Evolutionary conservation across 1,139 yeast species (phyloP).

Genomic region (Protomyces macrosporus): DNA sequence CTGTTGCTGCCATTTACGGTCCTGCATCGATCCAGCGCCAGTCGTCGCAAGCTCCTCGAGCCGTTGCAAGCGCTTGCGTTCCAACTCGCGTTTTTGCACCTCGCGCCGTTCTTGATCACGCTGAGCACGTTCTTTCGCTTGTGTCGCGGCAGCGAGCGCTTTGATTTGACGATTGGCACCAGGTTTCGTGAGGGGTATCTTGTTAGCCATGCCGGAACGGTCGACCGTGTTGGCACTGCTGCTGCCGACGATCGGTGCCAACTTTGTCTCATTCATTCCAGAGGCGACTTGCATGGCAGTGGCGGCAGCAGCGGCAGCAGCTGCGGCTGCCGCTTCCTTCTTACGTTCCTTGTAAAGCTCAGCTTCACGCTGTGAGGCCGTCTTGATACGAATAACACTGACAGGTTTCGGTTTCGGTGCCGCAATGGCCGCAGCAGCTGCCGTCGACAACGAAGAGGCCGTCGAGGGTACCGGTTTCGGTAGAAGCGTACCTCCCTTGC

Average conservation of each 20-base stretch:
- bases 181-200: not conserved
- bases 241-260: not conserved
- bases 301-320: not conserved
- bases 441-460: not conserved
- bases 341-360: constrained; percentile 23
- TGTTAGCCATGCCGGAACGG: too few relatives aligned
- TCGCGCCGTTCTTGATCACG: constrained; percentile 23
- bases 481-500: not conserved
- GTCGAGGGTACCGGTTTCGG: not conserved
- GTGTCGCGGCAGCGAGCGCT: constrained; percentile 28
- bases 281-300: not conserved
- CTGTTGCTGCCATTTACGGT: constrained; percentile 12
- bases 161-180: constrained; percentile 15
- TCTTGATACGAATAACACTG: constrained; percentile 26
- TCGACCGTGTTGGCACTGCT: not conserved
- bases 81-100: constrained; percentile 30
- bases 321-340: not conserved
- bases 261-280: not conserved
- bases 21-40: constrained; percentile 21
- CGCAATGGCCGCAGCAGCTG: too few relatives aligned
- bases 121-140: constrained; percentile 29
- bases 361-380: constrained; percentile 29
- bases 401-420: constrained; percentile 15
- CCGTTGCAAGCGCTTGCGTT: constrained; percentile 29
- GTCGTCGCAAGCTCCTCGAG: too few relatives aligned